A percentile compares a stretch with the other conserved stretches of the same genome.
Evolutionary conservation across 805 yeast species (phyloP).

Genomic region (Candida sithepensis): DNA sequence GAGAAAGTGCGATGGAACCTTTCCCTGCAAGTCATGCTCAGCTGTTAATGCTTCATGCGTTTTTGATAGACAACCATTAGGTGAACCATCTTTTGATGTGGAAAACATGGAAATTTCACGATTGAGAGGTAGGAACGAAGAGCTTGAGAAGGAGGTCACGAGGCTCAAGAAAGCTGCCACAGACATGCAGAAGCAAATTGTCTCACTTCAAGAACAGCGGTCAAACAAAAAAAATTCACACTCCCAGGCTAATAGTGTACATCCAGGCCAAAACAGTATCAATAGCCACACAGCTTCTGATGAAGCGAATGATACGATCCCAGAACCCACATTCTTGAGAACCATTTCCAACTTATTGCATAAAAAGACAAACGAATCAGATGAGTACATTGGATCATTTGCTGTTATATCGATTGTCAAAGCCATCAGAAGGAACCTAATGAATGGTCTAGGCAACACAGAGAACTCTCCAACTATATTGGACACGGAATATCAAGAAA

Average conservation of each 20-base stretch:
- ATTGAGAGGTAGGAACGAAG: conserved; percentile 1
- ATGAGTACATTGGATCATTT: conserved; percentile 22
- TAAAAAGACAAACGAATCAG: conserved; percentile 11
- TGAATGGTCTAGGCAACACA: conserved; percentile 8
- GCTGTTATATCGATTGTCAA: conserved; percentile 23
- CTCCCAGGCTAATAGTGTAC: too few species aligned
- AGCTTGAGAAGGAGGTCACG: conserved; percentile 3
- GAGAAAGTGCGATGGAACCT: conserved; percentile 18
- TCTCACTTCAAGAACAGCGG: not conserved
- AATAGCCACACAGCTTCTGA: not conserved
- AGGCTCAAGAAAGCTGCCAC: not conserved
- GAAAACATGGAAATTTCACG: not conserved
- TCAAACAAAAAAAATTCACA: not conserved
- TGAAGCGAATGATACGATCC: not conserved
- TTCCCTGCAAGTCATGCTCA: conserved; percentile 13
- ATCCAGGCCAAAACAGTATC: not conserved
- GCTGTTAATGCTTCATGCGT: conserved; percentile 8
- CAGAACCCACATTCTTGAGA: conserved; percentile 2
- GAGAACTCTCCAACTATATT: conserved; percentile 11
- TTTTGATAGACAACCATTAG: conserved; percentile 4
- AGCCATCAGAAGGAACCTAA: conserved; percentile 16
- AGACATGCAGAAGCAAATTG: not conserved
- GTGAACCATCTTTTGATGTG: not conserved
- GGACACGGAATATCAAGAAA: conserved; percentile 10
- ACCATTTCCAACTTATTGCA: conserved; percentile 14